phyloP scores from a whole-genome alignment of 495 filamentous ascomycete genomes.

The Aspergillus wentii region DNA sequence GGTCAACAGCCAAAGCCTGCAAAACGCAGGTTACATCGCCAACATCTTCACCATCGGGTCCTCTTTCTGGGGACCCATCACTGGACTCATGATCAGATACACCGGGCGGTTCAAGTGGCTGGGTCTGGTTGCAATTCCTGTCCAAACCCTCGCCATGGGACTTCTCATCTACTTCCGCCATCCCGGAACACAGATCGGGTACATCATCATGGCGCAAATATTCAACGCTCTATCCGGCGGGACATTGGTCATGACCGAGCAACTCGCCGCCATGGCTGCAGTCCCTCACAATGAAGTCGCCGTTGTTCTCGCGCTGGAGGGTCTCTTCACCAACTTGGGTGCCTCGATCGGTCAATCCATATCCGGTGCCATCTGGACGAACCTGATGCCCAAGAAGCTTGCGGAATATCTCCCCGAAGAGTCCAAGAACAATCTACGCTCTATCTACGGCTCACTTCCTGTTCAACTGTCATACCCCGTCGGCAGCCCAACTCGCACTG shows the following conservation, averaged over 20 bases:
- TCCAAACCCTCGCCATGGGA: conserved; percentile 52
- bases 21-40: conserved; percentile 49
- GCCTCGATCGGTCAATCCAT: conserved; percentile 60
- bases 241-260: conserved; percentile 54
- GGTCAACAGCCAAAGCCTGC: conserved; percentile 53
- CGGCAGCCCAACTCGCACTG: conserved; percentile 45
- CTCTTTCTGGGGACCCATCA: conserved; percentile 36
- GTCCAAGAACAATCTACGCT: conserved; percentile 22
- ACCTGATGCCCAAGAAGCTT: conserved; percentile 51
- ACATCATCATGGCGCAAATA: conserved; percentile 69
- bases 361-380: conserved; percentile 62
- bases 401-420: conserved; percentile 49
- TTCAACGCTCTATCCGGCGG: conserved; percentile 62
- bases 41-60: conserved; percentile 49
- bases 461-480: conserved; percentile 48
- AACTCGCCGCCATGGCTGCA: conserved; percentile 65
- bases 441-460: conserved; percentile 49
- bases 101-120: conserved; percentile 53
- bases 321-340: conserved; percentile 58
- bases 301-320: conserved; percentile 56
- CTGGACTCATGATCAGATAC: conserved; percentile 47
- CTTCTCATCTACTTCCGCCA: conserved; percentile 66
- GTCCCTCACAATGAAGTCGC: conserved; percentile 63
- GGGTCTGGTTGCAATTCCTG: conserved; percentile 51
- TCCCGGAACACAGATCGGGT: conserved; percentile 52